A percentile compares a stretch with the other conserved stretches of the same genome.
Conservation (phyloP, 768 basidiomycete genomes). For the Dictyophora rubrovolvata region DNA sequence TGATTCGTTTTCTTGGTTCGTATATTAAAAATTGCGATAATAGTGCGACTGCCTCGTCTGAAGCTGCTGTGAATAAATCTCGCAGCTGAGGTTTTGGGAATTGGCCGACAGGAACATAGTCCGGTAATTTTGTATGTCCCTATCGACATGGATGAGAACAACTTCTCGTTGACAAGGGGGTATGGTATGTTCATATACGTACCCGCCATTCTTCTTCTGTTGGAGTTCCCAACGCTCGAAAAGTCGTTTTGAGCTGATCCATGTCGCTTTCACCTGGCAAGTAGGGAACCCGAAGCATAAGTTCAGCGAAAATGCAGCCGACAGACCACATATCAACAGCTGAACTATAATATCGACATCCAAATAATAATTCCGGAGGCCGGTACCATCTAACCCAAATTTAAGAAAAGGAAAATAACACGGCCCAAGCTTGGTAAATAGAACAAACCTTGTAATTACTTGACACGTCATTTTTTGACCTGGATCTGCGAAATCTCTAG, state of each 20-base stretch:
- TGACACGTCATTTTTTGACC: conserved; percentile 96
- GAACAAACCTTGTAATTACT: conserved; percentile 83
- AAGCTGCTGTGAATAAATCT: conserved; percentile 86
- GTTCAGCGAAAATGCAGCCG: conserved; percentile 94
- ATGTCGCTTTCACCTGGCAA: conserved; percentile 92
- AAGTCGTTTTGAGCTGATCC: conserved; percentile 92
- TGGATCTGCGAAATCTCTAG: conserved; percentile 91
- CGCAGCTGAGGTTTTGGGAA: conserved; percentile 77
- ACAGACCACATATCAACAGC: conserved; percentile 97
- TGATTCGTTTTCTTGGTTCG: conserved; percentile 76
- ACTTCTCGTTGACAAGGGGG: neutral
- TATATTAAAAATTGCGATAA: conserved; percentile 71
- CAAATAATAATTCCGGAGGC: conserved; percentile 90
- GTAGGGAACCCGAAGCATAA: conserved; percentile 94
- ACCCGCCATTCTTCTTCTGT: conserved; percentile 98
- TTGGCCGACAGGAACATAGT: conserved; percentile 79
- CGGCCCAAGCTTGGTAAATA: neutral
- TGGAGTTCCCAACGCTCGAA: conserved; percentile 90
- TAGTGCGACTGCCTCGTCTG: conserved; percentile 73
- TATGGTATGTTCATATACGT: too few species aligned
- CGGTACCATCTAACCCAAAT: conserved; percentile 77
- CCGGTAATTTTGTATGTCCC: conserved; percentile 87
- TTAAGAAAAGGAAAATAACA: conserved; percentile 7
- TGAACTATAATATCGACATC: conserved; percentile 81
- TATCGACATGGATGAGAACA: conserved; percentile 19